Percentiles rank a stretch among this genome's conserved stretches.
Conservation (phyloP, 257 asterid species). For the Apocynum venetum region DNA sequence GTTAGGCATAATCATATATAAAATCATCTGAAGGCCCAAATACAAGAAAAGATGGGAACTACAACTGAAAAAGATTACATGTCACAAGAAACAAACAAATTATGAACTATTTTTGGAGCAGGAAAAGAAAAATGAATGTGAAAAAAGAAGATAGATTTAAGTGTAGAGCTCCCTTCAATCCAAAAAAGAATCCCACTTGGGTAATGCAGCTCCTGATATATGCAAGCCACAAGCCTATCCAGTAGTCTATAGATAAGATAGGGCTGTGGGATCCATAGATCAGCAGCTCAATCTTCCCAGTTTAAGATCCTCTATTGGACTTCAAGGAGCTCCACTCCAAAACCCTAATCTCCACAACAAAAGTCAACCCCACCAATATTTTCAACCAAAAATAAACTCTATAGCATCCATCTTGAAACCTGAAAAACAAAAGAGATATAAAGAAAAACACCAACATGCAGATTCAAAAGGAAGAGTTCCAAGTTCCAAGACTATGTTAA, state of each 20-base stretch:
- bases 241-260: slow-evolving; percentile 26
- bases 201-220: slow-evolving; percentile 67
- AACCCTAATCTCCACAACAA: slow-evolving; percentile 24
- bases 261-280: slow-evolving; percentile 83
- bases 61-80: background rate
- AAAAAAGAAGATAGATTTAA: background rate
- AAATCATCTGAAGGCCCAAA: background rate
- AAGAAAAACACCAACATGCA: background rate
- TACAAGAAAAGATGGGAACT: background rate
- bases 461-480: no score
- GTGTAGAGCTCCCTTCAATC: slow-evolving; percentile 98
- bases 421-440: background rate
- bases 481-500: background rate
- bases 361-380: background rate
- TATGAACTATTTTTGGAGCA: background rate
- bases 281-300: slow-evolving; percentile 69
- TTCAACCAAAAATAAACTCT: no score
- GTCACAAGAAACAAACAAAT: slow-evolving; percentile 5
- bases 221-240: slow-evolving; percentile 85
- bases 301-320: slow-evolving; percentile 71
- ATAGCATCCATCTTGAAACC: no score
- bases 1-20: background rate
- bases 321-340: slow-evolving; percentile 87
- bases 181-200: slow-evolving; percentile 59
- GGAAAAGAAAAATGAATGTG: background rate